A percentile compares a stretch with the other conserved stretches of the same genome.
These are phyloP conservation scores for Eucalyptus pauciflora DNA, from an alignment of 345 rosid genomes.

Conservation along the genomic window DNA sequence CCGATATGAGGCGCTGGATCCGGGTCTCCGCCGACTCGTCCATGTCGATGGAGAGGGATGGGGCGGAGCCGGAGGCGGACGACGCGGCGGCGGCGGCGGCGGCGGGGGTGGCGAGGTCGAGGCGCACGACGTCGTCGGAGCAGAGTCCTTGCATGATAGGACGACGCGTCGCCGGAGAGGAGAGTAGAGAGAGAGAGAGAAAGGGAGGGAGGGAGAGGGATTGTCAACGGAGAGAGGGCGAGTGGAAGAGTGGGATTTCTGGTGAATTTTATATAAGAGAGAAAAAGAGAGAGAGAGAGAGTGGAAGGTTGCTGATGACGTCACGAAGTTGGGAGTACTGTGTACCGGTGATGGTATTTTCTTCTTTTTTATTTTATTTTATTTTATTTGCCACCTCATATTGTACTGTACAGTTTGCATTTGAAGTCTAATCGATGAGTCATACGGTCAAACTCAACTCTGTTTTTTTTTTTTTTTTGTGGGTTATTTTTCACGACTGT, in stretches of 20 bases:
- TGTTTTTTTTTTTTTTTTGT: accelerated
- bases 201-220: neutral
- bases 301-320: neutral
- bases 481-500: neutral
- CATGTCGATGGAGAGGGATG: conserved; percentile 66
- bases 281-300: neutral
- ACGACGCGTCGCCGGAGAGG: neutral
- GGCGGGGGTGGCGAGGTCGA: conserved; percentile 29
- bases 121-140: conserved; percentile 23
- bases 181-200: neutral
- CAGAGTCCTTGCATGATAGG: conserved; percentile 58
- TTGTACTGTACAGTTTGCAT: neutral
- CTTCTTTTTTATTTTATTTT: neutral
- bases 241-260: conserved; percentile 1
- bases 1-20: conserved; percentile 75
- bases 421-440: neutral
- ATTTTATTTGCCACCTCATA: neutral
- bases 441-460: neutral
- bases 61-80: conserved; percentile 44
- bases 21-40: conserved; percentile 57
- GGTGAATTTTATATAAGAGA: neutral
- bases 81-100: neutral
- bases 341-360: neutral
- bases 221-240: conserved; percentile 1
- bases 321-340: neutral